Base-by-base conservation (phyloP, 176 grass and related monocot species). In the Alloteropsis semialata region DNA sequence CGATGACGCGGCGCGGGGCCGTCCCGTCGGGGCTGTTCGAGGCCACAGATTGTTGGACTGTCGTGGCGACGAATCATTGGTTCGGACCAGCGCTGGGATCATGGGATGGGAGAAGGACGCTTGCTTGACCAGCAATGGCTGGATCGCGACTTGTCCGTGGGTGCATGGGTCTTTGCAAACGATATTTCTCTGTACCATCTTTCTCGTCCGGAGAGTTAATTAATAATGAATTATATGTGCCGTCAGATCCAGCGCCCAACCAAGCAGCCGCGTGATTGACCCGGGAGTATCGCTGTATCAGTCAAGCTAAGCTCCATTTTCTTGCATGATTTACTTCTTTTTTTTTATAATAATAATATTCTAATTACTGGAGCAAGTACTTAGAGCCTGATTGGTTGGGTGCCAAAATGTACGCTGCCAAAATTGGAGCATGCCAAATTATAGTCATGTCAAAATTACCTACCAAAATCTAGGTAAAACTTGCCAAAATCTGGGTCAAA, bases 211-310 rank as follows among this genome's bases (percentile, higher is more conserved):
- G n/a, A 57, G 55, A 44, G 57, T 30, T 39, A 39, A 3, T 43
- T 28, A 18, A 53, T 74, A 70, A 28, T 9, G n/a, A 24, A 3
- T 2, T 30, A 25, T 4, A n/a, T 17, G 5, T 16, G 37, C 16
- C 24, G 10, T 61, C 75, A 62, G 55, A 76, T 77, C 74, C 16
- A 77, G 15, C 68, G 41, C 42, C 25, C 66, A 67, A 67, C 41
- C 14, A 43, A 69, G 3, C 74, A 59, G 3, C 74, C 74, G n/a
- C 78, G 65, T 81, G 48, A 37, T 70, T 81, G 79, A 81, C 65
- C 43, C 6, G 38, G 19, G 11, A 24, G 65, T n/a, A n/a, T n/a
- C n/a, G n/a, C n/a, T n/a, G n/a, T n/a, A 24, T n/a, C 36, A 22
- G 12, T 69, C 36, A n/a, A n/a, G 12, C 27, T 39, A 69, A 43